These are phyloP conservation scores for Colletotrichum lini DNA, from an alignment of 2,329 filamentous ascomycete genomes.

Conservation along the genomic window DNA sequence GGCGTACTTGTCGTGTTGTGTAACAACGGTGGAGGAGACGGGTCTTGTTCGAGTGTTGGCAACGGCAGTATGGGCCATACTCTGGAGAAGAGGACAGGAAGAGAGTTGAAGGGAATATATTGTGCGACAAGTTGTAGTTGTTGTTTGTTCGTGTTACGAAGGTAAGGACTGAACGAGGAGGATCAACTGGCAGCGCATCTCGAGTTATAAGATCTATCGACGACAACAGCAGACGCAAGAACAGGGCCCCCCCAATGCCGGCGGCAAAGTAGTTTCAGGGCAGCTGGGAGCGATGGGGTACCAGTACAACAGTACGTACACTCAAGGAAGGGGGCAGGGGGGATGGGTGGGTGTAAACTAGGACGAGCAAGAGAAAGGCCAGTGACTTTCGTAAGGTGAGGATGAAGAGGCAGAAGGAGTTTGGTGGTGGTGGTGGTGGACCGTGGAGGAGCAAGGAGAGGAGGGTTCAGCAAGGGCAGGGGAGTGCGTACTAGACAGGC, in stretches of 20 bases:
- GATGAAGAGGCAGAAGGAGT: conserved; percentile 15
- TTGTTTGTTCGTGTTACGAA: conserved; percentile 36
- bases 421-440: conserved; percentile 9
- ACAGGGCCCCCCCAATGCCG: conserved; percentile 40
- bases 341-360: background rate
- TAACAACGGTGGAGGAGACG: conserved; percentile 33
- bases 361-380: conserved; percentile 3
- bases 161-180: conserved; percentile 36
- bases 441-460: background rate
- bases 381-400: conserved; percentile 18
- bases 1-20: conserved; percentile 38
- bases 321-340: background rate
- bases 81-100: conserved; percentile 12
- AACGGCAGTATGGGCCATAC: conserved; percentile 40
- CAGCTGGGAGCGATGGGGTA: conserved; percentile 33
- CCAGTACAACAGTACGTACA: conserved; percentile 15
- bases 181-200: conserved; percentile 37
- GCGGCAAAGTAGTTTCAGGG: conserved; percentile 42
- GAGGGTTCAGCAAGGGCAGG: background rate
- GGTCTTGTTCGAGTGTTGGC: conserved; percentile 38
- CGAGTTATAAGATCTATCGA: conserved; percentile 42
- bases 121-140: conserved; percentile 26
- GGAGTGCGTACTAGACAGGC: conserved; percentile 3
- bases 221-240: conserved; percentile 38
- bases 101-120: conserved; percentile 27